Percentiles rank a stretch among this genome's conserved stretches.
These are phyloP conservation scores for Cryptosporidium ubiquitum DNA, from an alignment of 169 alveolate genomes.

Conservation along the genomic window DNA sequence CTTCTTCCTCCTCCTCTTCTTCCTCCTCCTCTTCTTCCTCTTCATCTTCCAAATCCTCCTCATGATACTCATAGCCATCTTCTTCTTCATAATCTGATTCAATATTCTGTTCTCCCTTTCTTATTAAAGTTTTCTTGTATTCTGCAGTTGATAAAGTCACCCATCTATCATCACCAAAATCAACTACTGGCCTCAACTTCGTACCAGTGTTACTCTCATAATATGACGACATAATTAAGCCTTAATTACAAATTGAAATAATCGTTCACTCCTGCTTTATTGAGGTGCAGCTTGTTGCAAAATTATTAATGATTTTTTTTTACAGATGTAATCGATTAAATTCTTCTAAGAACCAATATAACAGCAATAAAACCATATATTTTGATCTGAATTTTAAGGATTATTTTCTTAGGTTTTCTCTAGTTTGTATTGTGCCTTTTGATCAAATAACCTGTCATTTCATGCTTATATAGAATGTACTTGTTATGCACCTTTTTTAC, in stretches of 20 bases:
- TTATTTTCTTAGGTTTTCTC: background rate
- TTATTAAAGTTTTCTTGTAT: constrained; percentile 35
- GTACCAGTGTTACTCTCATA: constrained; percentile 60
- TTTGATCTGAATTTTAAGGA: background rate
- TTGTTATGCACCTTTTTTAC: constrained; percentile 71
- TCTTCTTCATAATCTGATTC: constrained; percentile 19
- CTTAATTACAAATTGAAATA: background rate
- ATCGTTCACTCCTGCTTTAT: background rate
- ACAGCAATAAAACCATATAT: background rate
- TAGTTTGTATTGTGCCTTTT: background rate
- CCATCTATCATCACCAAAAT: constrained; percentile 73
- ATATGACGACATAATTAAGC: constrained; percentile 36
- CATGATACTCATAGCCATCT: constrained; percentile 31
- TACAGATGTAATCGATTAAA: background rate
- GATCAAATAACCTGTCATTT: constrained; percentile 31
- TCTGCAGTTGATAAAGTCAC: constrained; percentile 72
- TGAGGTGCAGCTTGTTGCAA: background rate
- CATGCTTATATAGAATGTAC: constrained; percentile 30
- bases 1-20: constrained; percentile 6
- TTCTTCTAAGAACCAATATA: background rate
- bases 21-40: constrained; percentile 2
- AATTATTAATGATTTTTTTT: background rate
- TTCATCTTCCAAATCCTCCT: constrained; percentile 8
- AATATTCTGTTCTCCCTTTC: background rate
- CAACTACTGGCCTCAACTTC: constrained; percentile 68